Percentiles rank a stretch among this genome's conserved stretches.
Conservation (phyloP, 1,284 basidiomycete species). For the Neotropicomus parvogracilis region DNA sequence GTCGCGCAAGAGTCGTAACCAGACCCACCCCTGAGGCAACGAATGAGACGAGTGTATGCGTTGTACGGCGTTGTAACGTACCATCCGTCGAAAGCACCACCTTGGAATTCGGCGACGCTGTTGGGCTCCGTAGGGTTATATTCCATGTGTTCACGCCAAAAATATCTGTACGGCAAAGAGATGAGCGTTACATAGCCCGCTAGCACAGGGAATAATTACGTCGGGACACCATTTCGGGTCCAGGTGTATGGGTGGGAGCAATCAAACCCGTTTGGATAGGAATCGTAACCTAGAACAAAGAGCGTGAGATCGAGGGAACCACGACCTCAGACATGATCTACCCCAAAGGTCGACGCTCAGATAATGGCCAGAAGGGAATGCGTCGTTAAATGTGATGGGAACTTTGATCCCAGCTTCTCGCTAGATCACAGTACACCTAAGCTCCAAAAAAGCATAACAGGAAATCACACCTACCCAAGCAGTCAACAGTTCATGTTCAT, state of each 20-base stretch:
- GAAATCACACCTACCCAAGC: conserved; percentile 33
- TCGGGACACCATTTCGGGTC: conserved; percentile 41
- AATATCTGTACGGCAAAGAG: conserved; percentile 2
- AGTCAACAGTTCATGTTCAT: conserved; percentile 39
- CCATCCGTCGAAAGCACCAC: conserved; percentile 53
- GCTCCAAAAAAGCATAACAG: background rate
- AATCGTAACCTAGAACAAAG: conserved; percentile 38
- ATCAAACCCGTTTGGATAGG: conserved; percentile 57
- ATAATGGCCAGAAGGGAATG: conserved; percentile 43
- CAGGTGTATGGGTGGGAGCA: conserved; percentile 50
- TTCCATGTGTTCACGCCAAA: conserved; percentile 35
- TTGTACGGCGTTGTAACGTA: conserved; percentile 16
- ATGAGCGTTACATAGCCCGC: background rate
- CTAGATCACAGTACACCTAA: conserved; percentile 27
- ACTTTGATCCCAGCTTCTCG: conserved; percentile 43
- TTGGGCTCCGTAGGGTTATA: conserved; percentile 41
- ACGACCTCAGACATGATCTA: conserved; percentile 11
- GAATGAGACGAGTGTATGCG: background rate
- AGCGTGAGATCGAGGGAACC: background rate
- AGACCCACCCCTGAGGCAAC: conserved; percentile 20
- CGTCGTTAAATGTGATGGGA: conserved; percentile 46
- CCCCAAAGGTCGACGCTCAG: conserved; percentile 46
- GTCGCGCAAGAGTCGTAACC: conserved; percentile 20
- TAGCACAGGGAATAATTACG: conserved; percentile 6
- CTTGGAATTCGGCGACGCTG: conserved; percentile 48